Percentiles rank a stretch among this genome's conserved stretches.
These are phyloP conservation scores for Sporothrix euskadiensis DNA, from an alignment of 2,329 filamentous ascomycete species.

Conservation along the genomic window DNA sequence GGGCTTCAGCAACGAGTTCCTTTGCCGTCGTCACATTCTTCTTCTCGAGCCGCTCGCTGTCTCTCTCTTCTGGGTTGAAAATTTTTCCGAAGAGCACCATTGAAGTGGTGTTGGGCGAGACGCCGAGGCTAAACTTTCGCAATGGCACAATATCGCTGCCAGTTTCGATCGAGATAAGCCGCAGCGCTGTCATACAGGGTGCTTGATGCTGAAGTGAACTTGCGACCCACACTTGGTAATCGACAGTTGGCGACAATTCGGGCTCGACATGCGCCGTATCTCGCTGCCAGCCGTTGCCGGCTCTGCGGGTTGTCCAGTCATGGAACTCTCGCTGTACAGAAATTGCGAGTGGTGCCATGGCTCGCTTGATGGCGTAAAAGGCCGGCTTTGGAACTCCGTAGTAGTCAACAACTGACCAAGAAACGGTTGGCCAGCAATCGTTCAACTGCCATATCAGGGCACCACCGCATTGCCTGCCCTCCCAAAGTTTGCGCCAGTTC, in stretches of 20 bases:
- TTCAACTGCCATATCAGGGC: slow-evolving; percentile 84
- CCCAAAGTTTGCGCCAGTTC: slow-evolving; percentile 75
- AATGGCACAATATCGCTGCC: not conserved
- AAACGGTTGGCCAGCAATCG: slow-evolving; percentile 83
- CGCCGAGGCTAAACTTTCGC: slow-evolving; percentile 36
- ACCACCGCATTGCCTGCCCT: slow-evolving; percentile 70
- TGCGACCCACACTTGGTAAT: not conserved
- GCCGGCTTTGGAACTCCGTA: slow-evolving; percentile 75
- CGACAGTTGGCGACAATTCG: slow-evolving; percentile 45
- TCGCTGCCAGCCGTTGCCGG: slow-evolving; percentile 33
- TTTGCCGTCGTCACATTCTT: not conserved
- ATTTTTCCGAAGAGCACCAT: not conserved
- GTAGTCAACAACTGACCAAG: slow-evolving; percentile 78
- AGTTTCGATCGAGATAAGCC: not conserved
- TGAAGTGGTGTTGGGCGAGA: not conserved
- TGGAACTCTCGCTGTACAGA: slow-evolving; percentile 59
- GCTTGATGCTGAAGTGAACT: slow-evolving; percentile 34
- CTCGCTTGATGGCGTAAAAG: slow-evolving; percentile 75
- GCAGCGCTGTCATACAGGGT: slow-evolving; percentile 33
- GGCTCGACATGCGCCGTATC: slow-evolving; percentile 46
- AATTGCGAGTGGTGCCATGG: slow-evolving; percentile 70
- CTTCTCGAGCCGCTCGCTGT: not conserved
- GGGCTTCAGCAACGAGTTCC: not conserved
- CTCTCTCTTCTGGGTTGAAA: not conserved
- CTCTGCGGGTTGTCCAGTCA: slow-evolving; percentile 42